Evolutionary conservation across 306 rosid genomes (phyloP).

Genomic region (Vicia faba): DNA sequence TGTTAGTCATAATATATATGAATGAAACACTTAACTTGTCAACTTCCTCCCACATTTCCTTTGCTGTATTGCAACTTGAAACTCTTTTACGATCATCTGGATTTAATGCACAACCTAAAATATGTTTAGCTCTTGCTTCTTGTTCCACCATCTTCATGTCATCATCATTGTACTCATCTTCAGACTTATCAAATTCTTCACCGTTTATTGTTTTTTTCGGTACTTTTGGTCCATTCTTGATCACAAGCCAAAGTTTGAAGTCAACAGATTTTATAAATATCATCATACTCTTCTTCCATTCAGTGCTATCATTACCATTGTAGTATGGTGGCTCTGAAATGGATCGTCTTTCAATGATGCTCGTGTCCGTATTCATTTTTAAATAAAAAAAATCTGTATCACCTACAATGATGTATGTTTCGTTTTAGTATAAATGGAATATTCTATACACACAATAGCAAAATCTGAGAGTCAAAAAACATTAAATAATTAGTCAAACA

Average conservation of each 20-base stretch:
- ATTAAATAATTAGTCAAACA: too few species aligned
- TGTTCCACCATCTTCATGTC: constrained; percentile 10
- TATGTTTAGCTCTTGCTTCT: constrained; percentile 23
- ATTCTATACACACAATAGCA: too few species aligned
- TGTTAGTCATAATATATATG: too few species aligned
- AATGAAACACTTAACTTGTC: constrained; percentile 2
- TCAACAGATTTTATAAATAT: constrained; percentile 6
- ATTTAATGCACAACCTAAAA: constrained; percentile 29
- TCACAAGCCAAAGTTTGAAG: constrained; percentile 28
- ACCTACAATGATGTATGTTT: background rate
- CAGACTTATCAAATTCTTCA: constrained; percentile 14
- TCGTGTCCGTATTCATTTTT: background rate
- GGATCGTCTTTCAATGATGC: background rate
- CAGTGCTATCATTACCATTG: background rate
- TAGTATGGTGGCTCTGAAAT: constrained; percentile 25
- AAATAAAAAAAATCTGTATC: too few species aligned
- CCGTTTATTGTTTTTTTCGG: background rate
- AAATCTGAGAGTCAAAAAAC: too few species aligned
- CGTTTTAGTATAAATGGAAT: too few species aligned
- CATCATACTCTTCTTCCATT: constrained; percentile 17
- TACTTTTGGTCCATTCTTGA: constrained; percentile 29
- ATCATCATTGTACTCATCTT: constrained; percentile 27
- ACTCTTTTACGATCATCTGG: background rate
- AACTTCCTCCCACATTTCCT: constrained; percentile 30
- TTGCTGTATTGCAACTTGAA: background rate